Base-by-base conservation (phyloP, 2,329 filamentous ascomycete genomes). In the Macrophomina tecta region DNA sequence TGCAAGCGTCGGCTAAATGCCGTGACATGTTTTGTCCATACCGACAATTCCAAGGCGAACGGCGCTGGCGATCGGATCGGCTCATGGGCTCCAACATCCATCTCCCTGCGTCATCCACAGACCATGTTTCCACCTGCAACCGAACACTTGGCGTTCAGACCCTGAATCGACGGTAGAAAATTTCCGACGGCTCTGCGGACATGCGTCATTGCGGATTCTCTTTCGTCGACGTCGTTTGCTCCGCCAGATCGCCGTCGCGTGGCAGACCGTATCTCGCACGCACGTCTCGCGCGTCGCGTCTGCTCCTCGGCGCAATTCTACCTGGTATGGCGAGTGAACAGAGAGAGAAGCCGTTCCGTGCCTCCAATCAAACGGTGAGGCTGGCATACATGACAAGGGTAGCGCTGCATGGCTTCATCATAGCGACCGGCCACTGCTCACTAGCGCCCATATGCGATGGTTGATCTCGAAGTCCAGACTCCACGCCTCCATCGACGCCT, bases 361-460 rank as follows among this genome's bases (percentile, higher is more conserved):
- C 42, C 49, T 23, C 58, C 58, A 62, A 62, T 62, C 58, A 62
- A 34, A 62, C 42, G 46, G 58, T 38, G 58, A 49, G 45, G 58
- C 58, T 62, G n/a, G 58, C 58, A 14, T 36, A 23, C 12, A 6
- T 49, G 58, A 45, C 58, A 62, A 45, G 58, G 58, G 6, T 49
- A 16, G 58, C 32, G 58, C 58, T 62, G 58, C 58, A 62, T 11
- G 58, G 42, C 58, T 38, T 62, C 58, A 62, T 62, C 58, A 62
- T 62, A 62, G 45, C 58, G 45, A 36, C 58, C 58, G 42, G 28
- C 56, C 56, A 36, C 28, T 23, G 3, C 18, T 34, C 40, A 32
- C 56, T 61, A 61, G 56, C 56, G 56, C 53, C 53, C 58, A 32
- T 40, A 28, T 23, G 45, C 42, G 58, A 36, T 18, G 30, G 58